Evolutionary conservation across 1,284 basidiomycete genomes (phyloP).

Genomic region (Marasmius oreades): DNA sequence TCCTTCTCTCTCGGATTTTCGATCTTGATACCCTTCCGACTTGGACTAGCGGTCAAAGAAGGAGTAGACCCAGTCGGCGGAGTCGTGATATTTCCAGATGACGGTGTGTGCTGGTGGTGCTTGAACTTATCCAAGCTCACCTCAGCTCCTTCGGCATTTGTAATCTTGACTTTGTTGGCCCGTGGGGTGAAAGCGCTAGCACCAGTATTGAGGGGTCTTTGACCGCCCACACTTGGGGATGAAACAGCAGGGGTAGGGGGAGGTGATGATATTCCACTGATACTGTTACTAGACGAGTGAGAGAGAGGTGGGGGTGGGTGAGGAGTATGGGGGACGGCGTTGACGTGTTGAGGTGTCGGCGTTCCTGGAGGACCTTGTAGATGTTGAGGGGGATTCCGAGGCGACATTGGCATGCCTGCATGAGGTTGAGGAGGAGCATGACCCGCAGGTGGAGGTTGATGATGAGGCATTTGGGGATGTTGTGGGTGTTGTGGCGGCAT

Average conservation of each 20-base stretch:
- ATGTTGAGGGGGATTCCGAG: slow-evolving; percentile 53
- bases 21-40: slow-evolving; percentile 42
- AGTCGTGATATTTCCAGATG: slow-evolving; percentile 39
- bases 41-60: slow-evolving; percentile 33
- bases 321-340: slow-evolving; percentile 45
- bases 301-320: slow-evolving; percentile 49
- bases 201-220: slow-evolving; percentile 47
- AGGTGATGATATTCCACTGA: slow-evolving; percentile 53
- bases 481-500: slow-evolving; percentile 26
- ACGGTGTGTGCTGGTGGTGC: slow-evolving; percentile 36
- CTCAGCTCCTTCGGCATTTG: slow-evolving; percentile 56
- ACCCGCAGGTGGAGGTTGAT: slow-evolving; percentile 35
- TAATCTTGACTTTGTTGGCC: slow-evolving; percentile 45
- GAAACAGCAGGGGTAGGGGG: slow-evolving; percentile 63
- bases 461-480: slow-evolving; percentile 35
- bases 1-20: slow-evolving; percentile 54
- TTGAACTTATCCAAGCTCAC: slow-evolving; percentile 52
- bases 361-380: slow-evolving; percentile 57
- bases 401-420: slow-evolving; percentile 55
- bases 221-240: slow-evolving; percentile 34
- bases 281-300: slow-evolving; percentile 43
- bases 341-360: slow-evolving; percentile 57
- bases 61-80: slow-evolving; percentile 34
- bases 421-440: slow-evolving; percentile 21
- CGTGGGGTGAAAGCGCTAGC: slow-evolving; percentile 63